phyloP scores from a whole-genome alignment of 1,139 yeast genomes.

The Debaryomycetaceae sp. region DNA sequence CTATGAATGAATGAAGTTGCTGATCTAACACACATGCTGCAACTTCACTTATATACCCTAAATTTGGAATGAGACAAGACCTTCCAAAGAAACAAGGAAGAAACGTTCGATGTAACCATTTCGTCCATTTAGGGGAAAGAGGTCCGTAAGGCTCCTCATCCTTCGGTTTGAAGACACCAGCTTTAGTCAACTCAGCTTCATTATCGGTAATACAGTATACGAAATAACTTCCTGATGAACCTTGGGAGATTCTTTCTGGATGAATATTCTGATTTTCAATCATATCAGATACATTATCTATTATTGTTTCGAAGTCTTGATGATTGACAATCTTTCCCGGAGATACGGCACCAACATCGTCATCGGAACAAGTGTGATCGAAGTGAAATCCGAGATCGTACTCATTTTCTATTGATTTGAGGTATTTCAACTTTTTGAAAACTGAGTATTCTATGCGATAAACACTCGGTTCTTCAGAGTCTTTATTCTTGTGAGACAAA shows the following conservation, averaged over 20 bases:
- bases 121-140: slow-evolving; percentile 74
- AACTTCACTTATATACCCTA: slow-evolving; percentile 70
- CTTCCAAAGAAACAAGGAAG: slow-evolving; percentile 79
- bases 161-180: slow-evolving; percentile 73
- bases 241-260: slow-evolving; percentile 58
- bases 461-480: slow-evolving; percentile 5
- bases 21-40: slow-evolving; percentile 67
- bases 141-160: slow-evolving; percentile 85
- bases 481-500: slow-evolving; percentile 8
- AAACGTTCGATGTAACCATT: slow-evolving; percentile 72
- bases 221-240: slow-evolving; percentile 74
- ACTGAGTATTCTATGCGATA: slow-evolving; percentile 27
- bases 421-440: slow-evolving; percentile 17
- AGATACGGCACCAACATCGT: slow-evolving; percentile 3
- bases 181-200: slow-evolving; percentile 14
- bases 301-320: slow-evolving; percentile 17
- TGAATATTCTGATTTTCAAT: slow-evolving; percentile 21
- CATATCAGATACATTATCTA: slow-evolving; percentile 17
- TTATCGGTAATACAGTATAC: slow-evolving; percentile 22
- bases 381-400: slow-evolving; percentile 15
- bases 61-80: slow-evolving; percentile 67
- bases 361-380: slow-evolving; percentile 8
- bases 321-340: slow-evolving; percentile 22
- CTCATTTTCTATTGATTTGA: slow-evolving; percentile 14
- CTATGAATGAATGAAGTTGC: slow-evolving; percentile 55